Percentiles rank a stretch among this genome's conserved stretches.
phyloP scores from a whole-genome alignment of 305 asterid genomes.

The Fraxinus nigra region DNA sequence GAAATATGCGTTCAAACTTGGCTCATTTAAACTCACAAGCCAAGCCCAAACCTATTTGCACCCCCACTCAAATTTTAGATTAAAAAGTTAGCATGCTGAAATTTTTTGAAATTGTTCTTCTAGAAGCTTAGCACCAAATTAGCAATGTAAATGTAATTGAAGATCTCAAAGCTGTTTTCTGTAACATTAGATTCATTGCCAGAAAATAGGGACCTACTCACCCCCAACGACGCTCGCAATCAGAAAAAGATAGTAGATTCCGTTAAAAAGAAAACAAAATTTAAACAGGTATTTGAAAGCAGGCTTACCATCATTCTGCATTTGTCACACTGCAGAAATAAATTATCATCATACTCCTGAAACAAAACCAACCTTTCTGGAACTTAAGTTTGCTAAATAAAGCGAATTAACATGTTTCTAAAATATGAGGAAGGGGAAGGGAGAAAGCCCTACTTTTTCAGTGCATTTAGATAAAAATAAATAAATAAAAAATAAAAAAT shows the following conservation, averaged over 20 bases:
- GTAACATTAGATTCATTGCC: conserved; percentile 16
- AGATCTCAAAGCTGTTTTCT: conserved; percentile 12
- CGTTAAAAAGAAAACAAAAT: conserved; percentile 13
- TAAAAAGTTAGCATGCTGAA: background rate
- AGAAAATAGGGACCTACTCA: conserved; percentile 16
- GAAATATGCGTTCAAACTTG: background rate
- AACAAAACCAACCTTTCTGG: conserved; percentile 18
- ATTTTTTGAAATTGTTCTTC: conserved; percentile 13
- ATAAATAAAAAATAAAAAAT: too few species aligned
- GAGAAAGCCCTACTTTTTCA: conserved; percentile 5
- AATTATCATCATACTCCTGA: conserved; percentile 95
- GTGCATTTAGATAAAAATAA: conserved; percentile 17
- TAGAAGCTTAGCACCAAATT: conserved; percentile 2
- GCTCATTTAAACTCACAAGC: background rate
- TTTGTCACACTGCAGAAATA: conserved; percentile 99
- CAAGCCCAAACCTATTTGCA: background rate
- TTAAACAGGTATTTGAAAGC: conserved; percentile 19
- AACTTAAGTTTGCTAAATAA: background rate
- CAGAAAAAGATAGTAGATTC: conserved; percentile 14
- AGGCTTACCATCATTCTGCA: conserved; percentile 96
- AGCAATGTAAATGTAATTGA: background rate
- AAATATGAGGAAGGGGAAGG: conserved; percentile 11
- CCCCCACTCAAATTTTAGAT: background rate
- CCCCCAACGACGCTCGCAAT: conserved; percentile 2
- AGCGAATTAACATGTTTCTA: conserved; percentile 2